These are phyloP conservation scores for Botrytis sinoallii DNA, from an alignment of 2,329 filamentous ascomycete genomes.

Conservation along the genomic window DNA sequence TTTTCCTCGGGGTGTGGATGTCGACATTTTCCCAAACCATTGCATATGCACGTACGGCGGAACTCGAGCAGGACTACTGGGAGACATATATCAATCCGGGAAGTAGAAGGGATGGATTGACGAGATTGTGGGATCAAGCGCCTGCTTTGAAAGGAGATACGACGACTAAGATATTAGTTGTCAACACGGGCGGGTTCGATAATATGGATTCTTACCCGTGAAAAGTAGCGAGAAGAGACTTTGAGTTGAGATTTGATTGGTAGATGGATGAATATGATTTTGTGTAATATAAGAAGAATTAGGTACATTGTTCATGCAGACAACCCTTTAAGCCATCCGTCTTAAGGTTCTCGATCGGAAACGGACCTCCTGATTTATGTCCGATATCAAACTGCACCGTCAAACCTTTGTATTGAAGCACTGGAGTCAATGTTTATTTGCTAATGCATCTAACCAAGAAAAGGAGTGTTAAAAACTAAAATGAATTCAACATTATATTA, in stretches of 20 bases:
- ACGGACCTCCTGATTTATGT: not conserved
- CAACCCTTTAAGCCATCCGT: not conserved
- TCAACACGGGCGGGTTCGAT: slow-evolving; percentile 24
- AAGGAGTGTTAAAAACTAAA: not conserved
- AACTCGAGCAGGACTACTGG: slow-evolving; percentile 26
- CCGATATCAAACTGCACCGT: not conserved
- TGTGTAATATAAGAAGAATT: not conserved
- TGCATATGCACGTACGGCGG: slow-evolving; percentile 27
- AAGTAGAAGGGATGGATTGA: slow-evolving; percentile 20
- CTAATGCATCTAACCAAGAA: not conserved
- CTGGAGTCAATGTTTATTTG: not conserved
- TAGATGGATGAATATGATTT: not conserved
- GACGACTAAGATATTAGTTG: slow-evolving; percentile 29
- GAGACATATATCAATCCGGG: slow-evolving; percentile 24
- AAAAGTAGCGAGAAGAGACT: not conserved
- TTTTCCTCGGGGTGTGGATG: slow-evolving; percentile 28
- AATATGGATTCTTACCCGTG: slow-evolving; percentile 30
- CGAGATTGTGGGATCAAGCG: slow-evolving; percentile 3
- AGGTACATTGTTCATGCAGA: not conserved
- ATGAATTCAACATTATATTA: not conserved
- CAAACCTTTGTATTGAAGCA: not conserved
- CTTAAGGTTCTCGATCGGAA: not conserved
- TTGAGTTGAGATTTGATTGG: not conserved
- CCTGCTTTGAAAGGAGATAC: slow-evolving; percentile 27
- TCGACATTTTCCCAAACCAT: slow-evolving; percentile 29